These are phyloP conservation scores for Straminergon stramineum DNA, from an alignment of 225 moss, liverwort and hornwort genomes.

Conservation along the genomic window DNA sequence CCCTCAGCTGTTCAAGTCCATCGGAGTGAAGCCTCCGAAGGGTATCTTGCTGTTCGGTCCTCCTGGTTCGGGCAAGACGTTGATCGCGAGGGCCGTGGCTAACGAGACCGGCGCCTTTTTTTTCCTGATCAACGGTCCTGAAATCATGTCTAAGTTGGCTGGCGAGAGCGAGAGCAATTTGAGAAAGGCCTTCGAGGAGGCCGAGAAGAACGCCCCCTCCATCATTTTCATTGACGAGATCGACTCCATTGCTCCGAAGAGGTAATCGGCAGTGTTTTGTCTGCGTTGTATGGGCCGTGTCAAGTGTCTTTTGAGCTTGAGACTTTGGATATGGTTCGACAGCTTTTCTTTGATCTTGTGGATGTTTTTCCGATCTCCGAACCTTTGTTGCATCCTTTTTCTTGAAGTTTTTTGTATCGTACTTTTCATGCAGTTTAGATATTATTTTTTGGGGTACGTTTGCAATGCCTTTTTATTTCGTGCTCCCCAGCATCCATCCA, in stretches of 20 bases:
- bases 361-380: background rate
- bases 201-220: constrained; percentile 90
- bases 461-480: background rate
- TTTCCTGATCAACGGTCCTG: constrained; percentile 94
- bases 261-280: background rate
- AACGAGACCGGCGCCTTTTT: constrained; percentile 92
- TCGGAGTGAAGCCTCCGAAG: constrained; percentile 88
- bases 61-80: constrained; percentile 86
- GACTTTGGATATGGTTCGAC: background rate
- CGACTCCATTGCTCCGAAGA: constrained; percentile 91
- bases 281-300: background rate
- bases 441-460: background rate
- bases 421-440: no score
- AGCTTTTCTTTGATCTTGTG: background rate
- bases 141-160: constrained; percentile 96
- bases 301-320: background rate
- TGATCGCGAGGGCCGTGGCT: constrained; percentile 89
- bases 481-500: no score
- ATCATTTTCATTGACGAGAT: constrained; percentile 97
- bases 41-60: constrained; percentile 85
- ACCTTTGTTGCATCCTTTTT: background rate
- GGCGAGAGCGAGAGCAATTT: constrained; percentile 96
- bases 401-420: background rate
- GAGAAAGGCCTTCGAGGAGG: constrained; percentile 90
- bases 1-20: constrained; percentile 64